A percentile compares a stretch with the other conserved stretches of the same genome.
Conservation (phyloP, 768 basidiomycete genomes). For the Sistotremastrum niveocremeum region DNA sequence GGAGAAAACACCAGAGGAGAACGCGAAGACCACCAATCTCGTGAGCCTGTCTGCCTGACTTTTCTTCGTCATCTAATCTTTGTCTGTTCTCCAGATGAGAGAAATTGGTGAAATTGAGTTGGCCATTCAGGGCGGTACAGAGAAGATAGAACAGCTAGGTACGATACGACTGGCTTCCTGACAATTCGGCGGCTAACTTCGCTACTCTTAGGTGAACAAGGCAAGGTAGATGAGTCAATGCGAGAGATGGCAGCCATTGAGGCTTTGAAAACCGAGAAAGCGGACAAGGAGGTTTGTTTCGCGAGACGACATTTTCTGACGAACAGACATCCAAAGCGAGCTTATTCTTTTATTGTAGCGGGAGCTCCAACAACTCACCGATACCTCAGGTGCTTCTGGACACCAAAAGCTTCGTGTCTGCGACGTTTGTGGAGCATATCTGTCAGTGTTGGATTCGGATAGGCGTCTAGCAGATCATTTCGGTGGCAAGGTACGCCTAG, state of each 20-base stretch:
- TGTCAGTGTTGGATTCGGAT: slow-evolving; percentile 95
- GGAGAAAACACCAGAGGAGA: slow-evolving; percentile 99
- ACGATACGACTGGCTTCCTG: slow-evolving; percentile 14
- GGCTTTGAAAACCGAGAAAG: slow-evolving; percentile 90
- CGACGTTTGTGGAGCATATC: slow-evolving; percentile 99
- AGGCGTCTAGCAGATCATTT: slow-evolving; percentile 98
- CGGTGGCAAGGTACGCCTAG: slow-evolving; percentile 79
- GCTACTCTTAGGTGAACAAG: slow-evolving; percentile 65
- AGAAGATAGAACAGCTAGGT: slow-evolving; percentile 94
- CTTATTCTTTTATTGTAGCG: slow-evolving; percentile 33
- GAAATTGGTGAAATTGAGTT: slow-evolving; percentile 99
- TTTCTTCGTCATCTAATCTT: background rate
- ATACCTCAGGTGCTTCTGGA: slow-evolving; percentile 97
- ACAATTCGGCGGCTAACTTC: background rate
- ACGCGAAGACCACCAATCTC: slow-evolving; percentile 95
- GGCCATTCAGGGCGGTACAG: slow-evolving; percentile 96
- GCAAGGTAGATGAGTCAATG: slow-evolving; percentile 99
- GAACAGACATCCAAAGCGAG: background rate
- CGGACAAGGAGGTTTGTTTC: slow-evolving; percentile 75
- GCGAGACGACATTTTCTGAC: slow-evolving; percentile 4
- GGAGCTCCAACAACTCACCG: slow-evolving; percentile 90
- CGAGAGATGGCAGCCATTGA: slow-evolving; percentile 95
- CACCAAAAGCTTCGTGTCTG: slow-evolving; percentile 99
- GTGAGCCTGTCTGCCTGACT: slow-evolving; percentile 25
- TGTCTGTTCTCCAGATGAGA: slow-evolving; percentile 53